Evolutionary conservation across 257 asterid species (phyloP).

Genomic region (Nicotiana paniculata): DNA sequence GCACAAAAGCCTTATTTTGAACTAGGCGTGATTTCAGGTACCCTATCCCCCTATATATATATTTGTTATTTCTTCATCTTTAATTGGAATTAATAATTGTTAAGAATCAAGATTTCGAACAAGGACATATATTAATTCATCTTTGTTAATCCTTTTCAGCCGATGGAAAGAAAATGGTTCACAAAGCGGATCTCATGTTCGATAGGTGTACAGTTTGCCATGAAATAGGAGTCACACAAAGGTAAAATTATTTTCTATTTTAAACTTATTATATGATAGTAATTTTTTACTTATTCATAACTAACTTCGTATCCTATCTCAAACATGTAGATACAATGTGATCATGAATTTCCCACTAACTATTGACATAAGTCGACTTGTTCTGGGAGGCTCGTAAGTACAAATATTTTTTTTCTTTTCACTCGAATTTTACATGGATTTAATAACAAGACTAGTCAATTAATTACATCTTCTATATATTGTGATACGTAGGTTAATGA

Average conservation of each 20-base stretch:
- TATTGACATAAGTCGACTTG: constrained; percentile 41
- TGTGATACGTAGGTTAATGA: constrained; percentile 33
- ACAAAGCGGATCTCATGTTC: constrained; percentile 51
- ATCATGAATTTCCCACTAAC: constrained; percentile 58
- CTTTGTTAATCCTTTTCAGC: constrained; percentile 20
- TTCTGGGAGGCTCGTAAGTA: constrained; percentile 60
- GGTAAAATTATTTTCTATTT: constrained; percentile 16
- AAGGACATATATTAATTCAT: background rate
- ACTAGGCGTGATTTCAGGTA: constrained; percentile 66
- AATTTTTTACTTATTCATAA: background rate
- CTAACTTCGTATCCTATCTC: background rate
- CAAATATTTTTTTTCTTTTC: background rate
- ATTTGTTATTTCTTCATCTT: background rate
- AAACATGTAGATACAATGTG: constrained; percentile 45
- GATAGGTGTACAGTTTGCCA: constrained; percentile 57
- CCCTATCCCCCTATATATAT: no score
- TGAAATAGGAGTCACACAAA: constrained; percentile 52
- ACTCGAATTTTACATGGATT: background rate
- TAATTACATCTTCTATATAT: background rate
- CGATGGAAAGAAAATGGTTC: constrained; percentile 50
- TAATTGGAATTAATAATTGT: background rate
- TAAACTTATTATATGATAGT: background rate
- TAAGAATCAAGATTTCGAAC: background rate
- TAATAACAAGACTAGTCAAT: background rate
- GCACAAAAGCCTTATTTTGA: constrained; percentile 48